Evolutionary conservation across 2,329 filamentous ascomycete species (phyloP), one percentile per base, ranked within the genome.

Genomic region (Microascus cirrosus): DNA sequence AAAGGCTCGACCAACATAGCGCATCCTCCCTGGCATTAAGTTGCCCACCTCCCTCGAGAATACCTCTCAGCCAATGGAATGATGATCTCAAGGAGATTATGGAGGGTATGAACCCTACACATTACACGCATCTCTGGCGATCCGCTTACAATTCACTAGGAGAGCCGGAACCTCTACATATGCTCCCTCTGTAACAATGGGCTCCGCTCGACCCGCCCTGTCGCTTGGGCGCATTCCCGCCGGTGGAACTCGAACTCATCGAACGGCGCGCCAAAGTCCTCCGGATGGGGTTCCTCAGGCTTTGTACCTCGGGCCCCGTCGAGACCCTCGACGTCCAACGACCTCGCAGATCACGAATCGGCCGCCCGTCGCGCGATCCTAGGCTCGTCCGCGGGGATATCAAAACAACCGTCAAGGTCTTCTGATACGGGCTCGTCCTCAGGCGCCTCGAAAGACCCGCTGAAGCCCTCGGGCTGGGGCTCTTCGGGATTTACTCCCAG

Each of bases 41-140:
- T 50, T 50, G 45, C 45, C 45, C 20, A 50, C 20, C 20, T 50
- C 45, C 20, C 45, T 20, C 45, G n/a, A 50, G n/a, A n/a, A 45
- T 20, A 50, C 45, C 45, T 8, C 35, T 25, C 22, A 25, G 32
- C 55, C 52, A 39, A 57, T 57, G 55, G 55, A 53, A 62, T 20
- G 61, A 77, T 77, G 75, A 71, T 77, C 60, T 73, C 73, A 68
- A 69, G 70, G 63, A 70, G 70, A 61, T 60, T 68, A 64, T 71
- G 69, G 65, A 70, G 71, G 70, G 75, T 75, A 62, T 60, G 67
- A 59, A 2, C n/a, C 42, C 25, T 35, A 12, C 13, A 51, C n/a
- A 2, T 35, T 10, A 10, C 15, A 18, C 18, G 12, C 1, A n/a
- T 12, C 13, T 50, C 11, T 22, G 0, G 13, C 18, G 8, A 11